Percentiles rank a stretch among this genome's conserved stretches.
phyloP scores from a whole-genome alignment of 441 rosid genomes.

The Lepidium campestre region DNA sequence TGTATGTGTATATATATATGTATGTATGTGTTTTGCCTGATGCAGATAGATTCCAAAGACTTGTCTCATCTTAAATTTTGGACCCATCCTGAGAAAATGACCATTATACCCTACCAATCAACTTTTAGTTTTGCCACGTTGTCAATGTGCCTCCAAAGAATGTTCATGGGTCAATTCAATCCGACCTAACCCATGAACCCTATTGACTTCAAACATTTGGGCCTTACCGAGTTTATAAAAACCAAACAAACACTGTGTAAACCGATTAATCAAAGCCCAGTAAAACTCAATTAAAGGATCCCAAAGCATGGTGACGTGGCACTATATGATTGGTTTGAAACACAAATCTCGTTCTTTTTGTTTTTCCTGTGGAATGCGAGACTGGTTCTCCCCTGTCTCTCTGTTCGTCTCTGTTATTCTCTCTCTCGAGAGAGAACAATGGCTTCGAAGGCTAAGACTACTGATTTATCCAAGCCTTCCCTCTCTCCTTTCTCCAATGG shows the following conservation, averaged over 20 bases:
- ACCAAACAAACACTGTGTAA: not conserved
- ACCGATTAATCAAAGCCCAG: not conserved
- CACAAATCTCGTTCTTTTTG: not conserved
- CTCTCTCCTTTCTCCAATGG: constrained; percentile 35
- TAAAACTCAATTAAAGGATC: not conserved
- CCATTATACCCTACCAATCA: not conserved
- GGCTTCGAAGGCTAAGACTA: constrained; percentile 54
- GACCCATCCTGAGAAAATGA: not conserved
- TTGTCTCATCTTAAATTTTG: not conserved
- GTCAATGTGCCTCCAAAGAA: not conserved
- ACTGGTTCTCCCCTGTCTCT: not conserved
- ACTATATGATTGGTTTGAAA: not conserved
- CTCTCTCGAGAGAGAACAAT: constrained; percentile 10
- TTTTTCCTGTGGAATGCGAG: not conserved
- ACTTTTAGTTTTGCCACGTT: not conserved
- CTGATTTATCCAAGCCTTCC: constrained; percentile 30
- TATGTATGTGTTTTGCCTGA: not conserved
- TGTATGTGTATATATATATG: not conserved
- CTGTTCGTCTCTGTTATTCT: not conserved
- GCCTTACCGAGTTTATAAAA: no score
- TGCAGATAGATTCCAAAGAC: not conserved
- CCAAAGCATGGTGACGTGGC: not conserved
- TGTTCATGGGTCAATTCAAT: no score
- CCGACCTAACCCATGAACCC: no score
- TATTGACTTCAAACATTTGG: no score